Evolutionary conservation across 495 filamentous ascomycete genomes (phyloP), one percentile per base, ranked within the genome.

Genomic region (Oidiodendron maius): DNA sequence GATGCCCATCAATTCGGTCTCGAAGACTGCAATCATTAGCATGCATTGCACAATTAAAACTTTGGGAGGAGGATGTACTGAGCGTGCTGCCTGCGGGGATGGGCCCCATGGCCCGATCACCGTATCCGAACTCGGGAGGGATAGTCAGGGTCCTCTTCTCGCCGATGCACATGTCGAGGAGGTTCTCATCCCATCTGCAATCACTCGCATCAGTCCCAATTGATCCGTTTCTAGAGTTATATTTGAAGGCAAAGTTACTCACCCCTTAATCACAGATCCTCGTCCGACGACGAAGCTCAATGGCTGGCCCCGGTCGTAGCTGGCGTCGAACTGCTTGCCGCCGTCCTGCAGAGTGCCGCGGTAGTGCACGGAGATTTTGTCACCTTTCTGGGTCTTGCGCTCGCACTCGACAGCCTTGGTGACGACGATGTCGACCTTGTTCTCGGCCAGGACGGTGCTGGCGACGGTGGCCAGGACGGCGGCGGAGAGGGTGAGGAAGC

Each of bases 161-260:
- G 28, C 93, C 94, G 56, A 95, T 83, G 66, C 93, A 97, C 93
- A 98, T 97, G 57, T 89, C 89, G 46, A 94, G 59, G 25, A 96
- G 74, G 32, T 91, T 91, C 60, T 93, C 64, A 63, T 97, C 93
- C 93, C 93, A 97, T 62, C 75, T 79, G 43, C 30, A 12, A 30
- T 30, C 25, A 15, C 18, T n/a, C n/a, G n/a, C 18, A 21, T 50
- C 13, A 35, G 51, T n/a, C 16, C 23, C 24, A 21, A 24, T 24
- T 40, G 23, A 9, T 16, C 18, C 1, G 30, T 28, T 21, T n/a
- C n/a, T n/a, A n/a, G n/a, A n/a, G n/a, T n/a, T n/a, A 30, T 30
- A 30, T 30, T 12, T 12, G 5, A 30, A 30, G 26, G n/a, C n/a
- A 2, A 4, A 1, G 41, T 39, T 5, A 69, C 72, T 51, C 55